These are phyloP conservation scores for Hirschfeldia incana DNA, from an alignment of 345 rosid species.

Conservation along the genomic window DNA sequence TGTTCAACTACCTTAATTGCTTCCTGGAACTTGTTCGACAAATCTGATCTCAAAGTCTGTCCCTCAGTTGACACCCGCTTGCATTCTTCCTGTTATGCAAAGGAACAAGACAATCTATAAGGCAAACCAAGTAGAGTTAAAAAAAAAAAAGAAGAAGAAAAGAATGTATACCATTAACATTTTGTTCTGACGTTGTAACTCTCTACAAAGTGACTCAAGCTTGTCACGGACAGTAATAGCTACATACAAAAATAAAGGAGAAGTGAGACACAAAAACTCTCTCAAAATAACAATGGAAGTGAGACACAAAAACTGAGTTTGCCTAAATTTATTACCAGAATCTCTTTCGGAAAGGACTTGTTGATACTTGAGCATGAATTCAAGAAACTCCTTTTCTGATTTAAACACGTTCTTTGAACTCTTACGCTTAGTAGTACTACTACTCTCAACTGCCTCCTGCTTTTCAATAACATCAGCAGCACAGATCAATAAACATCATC, in stretches of 20 bases:
- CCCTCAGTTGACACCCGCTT: conserved; percentile 87
- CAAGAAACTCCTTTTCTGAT: conserved; percentile 82
- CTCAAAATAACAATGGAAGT: not conserved
- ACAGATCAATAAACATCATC: too few relatives aligned
- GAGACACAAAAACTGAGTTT: not conserved
- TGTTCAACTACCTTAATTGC: conserved; percentile 71
- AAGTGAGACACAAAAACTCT: not conserved
- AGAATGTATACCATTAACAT: not conserved
- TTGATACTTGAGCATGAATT: conserved; percentile 84
- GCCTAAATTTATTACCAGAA: conserved; percentile 47
- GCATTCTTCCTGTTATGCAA: conserved; percentile 79
- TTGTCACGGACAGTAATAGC: conserved; percentile 84
- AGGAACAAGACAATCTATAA: not conserved
- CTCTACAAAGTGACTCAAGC: conserved; percentile 44
- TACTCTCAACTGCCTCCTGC: conserved; percentile 62
- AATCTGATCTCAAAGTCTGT: conserved; percentile 78
- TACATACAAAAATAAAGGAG: conserved; percentile 26
- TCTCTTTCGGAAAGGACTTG: conserved; percentile 90
- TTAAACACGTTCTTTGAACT: conserved; percentile 58
- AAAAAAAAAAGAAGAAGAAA: not conserved
- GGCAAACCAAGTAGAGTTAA: not conserved
- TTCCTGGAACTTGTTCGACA: conserved; percentile 88
- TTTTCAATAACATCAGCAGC: not conserved
- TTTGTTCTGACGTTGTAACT: not conserved
- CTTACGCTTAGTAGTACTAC: conserved; percentile 55